Conservation (phyloP, 1,139 yeast genomes). For the Yamadazyma diospyri region DNA sequence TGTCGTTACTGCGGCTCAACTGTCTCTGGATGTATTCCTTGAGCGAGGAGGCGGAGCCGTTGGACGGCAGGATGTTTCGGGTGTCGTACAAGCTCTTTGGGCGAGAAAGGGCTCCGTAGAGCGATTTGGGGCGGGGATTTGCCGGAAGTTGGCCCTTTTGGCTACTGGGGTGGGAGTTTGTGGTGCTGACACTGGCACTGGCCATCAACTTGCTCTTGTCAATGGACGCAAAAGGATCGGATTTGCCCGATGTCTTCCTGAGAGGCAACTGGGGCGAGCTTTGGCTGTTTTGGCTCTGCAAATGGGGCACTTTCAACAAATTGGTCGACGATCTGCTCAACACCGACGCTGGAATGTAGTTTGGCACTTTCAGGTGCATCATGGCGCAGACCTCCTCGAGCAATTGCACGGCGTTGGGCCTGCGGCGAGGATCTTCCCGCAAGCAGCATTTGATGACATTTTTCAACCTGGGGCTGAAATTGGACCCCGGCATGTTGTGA, state of each 20-base stretch:
- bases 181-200: too few relatives aligned
- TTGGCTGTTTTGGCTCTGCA: slow-evolving; percentile 8
- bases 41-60: slow-evolving; percentile 17
- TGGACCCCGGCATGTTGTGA: slow-evolving; percentile 36
- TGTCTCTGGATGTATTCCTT: slow-evolving; percentile 37
- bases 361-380: slow-evolving; percentile 56
- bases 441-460: slow-evolving; percentile 60
- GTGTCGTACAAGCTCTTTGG: slow-evolving; percentile 14
- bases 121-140: too few relatives aligned
- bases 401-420: slow-evolving; percentile 73
- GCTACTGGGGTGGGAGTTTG: too few relatives aligned
- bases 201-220: slow-evolving; percentile 40
- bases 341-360: slow-evolving; percentile 32
- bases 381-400: slow-evolving; percentile 65
- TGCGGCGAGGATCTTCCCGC: slow-evolving; percentile 62
- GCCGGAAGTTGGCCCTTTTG: too few relatives aligned
- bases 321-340: slow-evolving; percentile 11
- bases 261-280: slow-evolving; percentile 10
- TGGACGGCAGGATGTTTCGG: slow-evolving; percentile 8
- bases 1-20: slow-evolving; percentile 24
- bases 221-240: slow-evolving; percentile 39
- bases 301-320: slow-evolving; percentile 2
- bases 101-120: slow-evolving; percentile 4
- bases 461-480: slow-evolving; percentile 45
- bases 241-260: slow-evolving; percentile 8